Percentiles rank a stretch among this genome's conserved stretches.
Conservation (phyloP, 228 moss, liverwort and hornwort genomes). For the Sphagnum fallax region DNA sequence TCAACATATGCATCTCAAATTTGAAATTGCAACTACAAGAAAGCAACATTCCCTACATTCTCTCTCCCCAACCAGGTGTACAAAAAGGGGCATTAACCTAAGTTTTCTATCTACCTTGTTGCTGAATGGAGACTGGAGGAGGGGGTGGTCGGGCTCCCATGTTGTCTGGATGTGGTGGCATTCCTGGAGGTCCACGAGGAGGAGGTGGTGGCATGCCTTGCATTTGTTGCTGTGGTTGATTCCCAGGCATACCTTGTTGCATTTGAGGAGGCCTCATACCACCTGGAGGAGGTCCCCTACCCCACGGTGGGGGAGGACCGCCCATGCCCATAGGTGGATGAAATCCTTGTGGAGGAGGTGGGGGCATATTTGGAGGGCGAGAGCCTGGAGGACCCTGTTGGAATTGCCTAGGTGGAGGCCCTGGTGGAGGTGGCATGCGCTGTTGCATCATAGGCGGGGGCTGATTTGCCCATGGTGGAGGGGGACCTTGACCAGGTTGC, state of each 20-base stretch:
- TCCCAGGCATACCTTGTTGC: slow-evolving; percentile 52
- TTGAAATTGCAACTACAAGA: too few relatives aligned
- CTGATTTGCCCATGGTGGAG: slow-evolving; percentile 61
- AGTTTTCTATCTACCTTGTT: slow-evolving; percentile 27
- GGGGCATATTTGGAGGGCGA: slow-evolving; percentile 69
- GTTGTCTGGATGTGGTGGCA: slow-evolving; percentile 65
- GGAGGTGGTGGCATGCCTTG: slow-evolving; percentile 64
- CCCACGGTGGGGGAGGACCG: slow-evolving; percentile 72
- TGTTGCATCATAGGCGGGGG: slow-evolving; percentile 44
- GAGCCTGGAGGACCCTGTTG: slow-evolving; percentile 62
- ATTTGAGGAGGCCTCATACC: slow-evolving; percentile 64
- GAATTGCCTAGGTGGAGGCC: slow-evolving; percentile 64
- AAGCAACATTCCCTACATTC: too few relatives aligned
- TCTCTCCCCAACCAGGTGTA: too few relatives aligned
- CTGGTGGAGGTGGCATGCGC: slow-evolving; percentile 51
- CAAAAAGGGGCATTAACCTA: too few relatives aligned
- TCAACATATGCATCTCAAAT: too few relatives aligned
- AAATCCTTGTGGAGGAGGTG: slow-evolving; percentile 52
- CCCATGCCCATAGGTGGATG: slow-evolving; percentile 88
- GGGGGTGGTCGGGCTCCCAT: slow-evolving; percentile 58
- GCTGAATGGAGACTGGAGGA: slow-evolving; percentile 53
- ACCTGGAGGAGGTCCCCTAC: slow-evolving; percentile 69
- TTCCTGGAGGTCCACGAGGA: slow-evolving; percentile 59
- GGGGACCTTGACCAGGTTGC: slow-evolving; percentile 48
- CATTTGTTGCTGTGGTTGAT: slow-evolving; percentile 39